A percentile compares a stretch with the other conserved stretches of the same genome.
phyloP scores from a whole-genome alignment of 176 grass and related monocot species.

The Saccharum spontaneum region DNA sequence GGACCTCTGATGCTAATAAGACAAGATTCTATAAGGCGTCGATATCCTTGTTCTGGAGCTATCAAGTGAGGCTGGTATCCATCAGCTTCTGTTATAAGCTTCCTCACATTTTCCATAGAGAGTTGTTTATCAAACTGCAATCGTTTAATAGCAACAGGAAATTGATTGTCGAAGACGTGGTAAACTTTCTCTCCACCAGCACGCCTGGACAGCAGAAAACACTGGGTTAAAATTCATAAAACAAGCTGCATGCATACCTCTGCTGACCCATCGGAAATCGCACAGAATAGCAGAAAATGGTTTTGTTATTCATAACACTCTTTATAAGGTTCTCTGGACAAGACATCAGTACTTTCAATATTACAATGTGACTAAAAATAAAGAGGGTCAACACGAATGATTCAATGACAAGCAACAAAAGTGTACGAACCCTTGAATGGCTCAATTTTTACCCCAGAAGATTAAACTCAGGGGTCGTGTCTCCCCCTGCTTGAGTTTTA shows the following conservation, averaged over 20 bases:
- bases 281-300: not conserved
- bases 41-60: slow-evolving; percentile 97
- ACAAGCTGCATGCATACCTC: not conserved
- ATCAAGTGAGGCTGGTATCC: slow-evolving; percentile 98
- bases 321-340: slow-evolving; percentile 4
- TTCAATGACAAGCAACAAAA: not conserved
- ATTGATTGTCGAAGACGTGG: slow-evolving; percentile 84
- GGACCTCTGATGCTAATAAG: slow-evolving; percentile 85
- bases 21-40: slow-evolving; percentile 91
- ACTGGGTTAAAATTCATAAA: slow-evolving; percentile 26
- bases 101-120: slow-evolving; percentile 93
- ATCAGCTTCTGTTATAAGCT: slow-evolving; percentile 89
- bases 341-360: not conserved
- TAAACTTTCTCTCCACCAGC: slow-evolving; percentile 94
- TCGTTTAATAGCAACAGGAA: slow-evolving; percentile 86
- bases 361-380: not conserved
- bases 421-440: not conserved
- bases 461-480: not conserved
- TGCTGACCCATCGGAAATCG: not conserved
- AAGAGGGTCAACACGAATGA: not conserved
- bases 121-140: slow-evolving; percentile 97
- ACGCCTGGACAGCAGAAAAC: slow-evolving; percentile 52
- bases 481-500: not conserved
- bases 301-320: not conserved
- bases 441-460: not conserved